Conservation (phyloP, 2,329 filamentous ascomycete species). For the Diaporthe longicolla region DNA sequence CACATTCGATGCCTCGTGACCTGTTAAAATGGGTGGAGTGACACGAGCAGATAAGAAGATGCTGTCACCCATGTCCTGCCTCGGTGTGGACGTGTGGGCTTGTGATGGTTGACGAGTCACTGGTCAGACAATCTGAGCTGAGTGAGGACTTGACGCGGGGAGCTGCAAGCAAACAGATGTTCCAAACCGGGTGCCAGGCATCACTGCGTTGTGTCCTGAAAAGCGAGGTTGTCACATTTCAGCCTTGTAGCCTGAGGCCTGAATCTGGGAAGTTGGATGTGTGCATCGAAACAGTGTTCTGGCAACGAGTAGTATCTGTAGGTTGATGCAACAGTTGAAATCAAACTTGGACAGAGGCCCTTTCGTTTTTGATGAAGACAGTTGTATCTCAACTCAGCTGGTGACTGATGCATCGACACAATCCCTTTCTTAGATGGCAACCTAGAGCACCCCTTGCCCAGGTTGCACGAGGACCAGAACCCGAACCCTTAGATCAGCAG, state of each 20-base stretch:
- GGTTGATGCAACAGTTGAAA: too few relatives aligned
- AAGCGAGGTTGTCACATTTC: constrained; percentile 41
- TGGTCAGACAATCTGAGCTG: background rate
- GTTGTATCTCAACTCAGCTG: background rate
- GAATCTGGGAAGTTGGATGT: background rate
- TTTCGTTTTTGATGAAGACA: background rate
- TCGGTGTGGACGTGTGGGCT: background rate
- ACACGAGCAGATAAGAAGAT: background rate
- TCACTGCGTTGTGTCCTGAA: constrained; percentile 43
- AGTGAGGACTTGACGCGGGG: constrained; percentile 17
- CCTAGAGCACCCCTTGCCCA: too few relatives aligned
- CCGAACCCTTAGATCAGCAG: background rate
- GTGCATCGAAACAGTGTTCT: background rate
- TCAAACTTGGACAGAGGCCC: fast-evolving
- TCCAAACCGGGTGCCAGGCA: constrained; percentile 35
- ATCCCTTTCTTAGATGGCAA: background rate
- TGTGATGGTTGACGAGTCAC: background rate
- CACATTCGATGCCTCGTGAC: background rate
- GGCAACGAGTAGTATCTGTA: too few relatives aligned
- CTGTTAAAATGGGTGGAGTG: background rate
- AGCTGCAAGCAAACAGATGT: background rate
- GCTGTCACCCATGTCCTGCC: background rate
- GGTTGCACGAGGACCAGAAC: background rate
- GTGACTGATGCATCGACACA: background rate
- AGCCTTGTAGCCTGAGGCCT: constrained; percentile 42